These are phyloP conservation scores for Sungouiella blattae DNA, from an alignment of 805 yeast genomes.

Conservation along the genomic window DNA sequence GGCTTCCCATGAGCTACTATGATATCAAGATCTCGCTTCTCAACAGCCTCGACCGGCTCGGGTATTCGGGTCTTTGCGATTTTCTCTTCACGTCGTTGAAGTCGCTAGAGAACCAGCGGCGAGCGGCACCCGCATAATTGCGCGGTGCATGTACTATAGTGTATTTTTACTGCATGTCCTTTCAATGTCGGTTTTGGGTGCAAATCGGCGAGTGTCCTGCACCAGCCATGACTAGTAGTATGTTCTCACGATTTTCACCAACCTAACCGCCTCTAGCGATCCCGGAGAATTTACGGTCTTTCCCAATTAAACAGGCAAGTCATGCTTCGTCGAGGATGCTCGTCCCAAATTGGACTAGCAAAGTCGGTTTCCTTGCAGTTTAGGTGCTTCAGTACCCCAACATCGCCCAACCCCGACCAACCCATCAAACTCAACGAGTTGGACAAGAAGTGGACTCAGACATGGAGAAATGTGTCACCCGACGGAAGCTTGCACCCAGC, in stretches of 20 bases:
- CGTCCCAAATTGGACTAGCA: too few relatives aligned
- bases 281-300: too few relatives aligned
- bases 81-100: slow-evolving; percentile 53
- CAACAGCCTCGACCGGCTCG: slow-evolving; percentile 36
- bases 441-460: slow-evolving; percentile 51
- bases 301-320: too few relatives aligned
- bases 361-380: too few relatives aligned
- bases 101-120: slow-evolving; percentile 28
- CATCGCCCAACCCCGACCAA: too few relatives aligned
- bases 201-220: not conserved
- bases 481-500: slow-evolving; percentile 37
- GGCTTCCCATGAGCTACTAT: slow-evolving; percentile 43
- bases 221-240: too few relatives aligned
- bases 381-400: too few relatives aligned
- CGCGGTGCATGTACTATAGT: not conserved
- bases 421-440: slow-evolving; percentile 29
- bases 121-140: not conserved
- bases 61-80: slow-evolving; percentile 48
- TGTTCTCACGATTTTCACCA: too few relatives aligned
- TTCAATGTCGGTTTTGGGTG: not conserved
- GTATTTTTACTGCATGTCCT: not conserved
- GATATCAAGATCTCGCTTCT: slow-evolving; percentile 45
- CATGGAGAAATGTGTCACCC: slow-evolving; percentile 42
- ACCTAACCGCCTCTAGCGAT: too few relatives aligned
- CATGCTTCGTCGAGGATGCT: too few relatives aligned